These are phyloP conservation scores for Corymbia calophylla DNA, from an alignment of 441 rosid genomes.

Conservation along the genomic window DNA sequence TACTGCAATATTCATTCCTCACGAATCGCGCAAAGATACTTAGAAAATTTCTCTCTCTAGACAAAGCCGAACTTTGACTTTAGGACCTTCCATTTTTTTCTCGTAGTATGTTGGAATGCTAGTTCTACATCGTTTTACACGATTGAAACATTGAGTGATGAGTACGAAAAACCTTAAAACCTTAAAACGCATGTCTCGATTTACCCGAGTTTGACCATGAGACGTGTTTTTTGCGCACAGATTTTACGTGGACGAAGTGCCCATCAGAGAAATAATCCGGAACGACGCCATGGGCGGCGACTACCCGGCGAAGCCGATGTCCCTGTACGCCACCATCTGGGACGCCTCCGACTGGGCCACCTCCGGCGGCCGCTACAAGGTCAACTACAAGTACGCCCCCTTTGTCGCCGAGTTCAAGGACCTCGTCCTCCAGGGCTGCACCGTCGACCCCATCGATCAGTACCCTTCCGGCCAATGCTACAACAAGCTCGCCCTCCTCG, in stretches of 20 bases:
- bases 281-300: constrained; percentile 62
- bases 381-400: constrained; percentile 82
- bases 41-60: background rate
- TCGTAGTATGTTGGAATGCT: background rate
- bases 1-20: background rate
- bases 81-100: background rate
- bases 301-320: constrained; percentile 92
- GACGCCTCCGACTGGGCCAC: constrained; percentile 97
- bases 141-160: background rate
- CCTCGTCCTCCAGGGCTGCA: constrained; percentile 67
- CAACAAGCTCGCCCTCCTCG: constrained; percentile 18
- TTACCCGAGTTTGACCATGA: background rate
- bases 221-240: constrained; percentile 19
- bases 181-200: too few species aligned
- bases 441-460: constrained; percentile 62
- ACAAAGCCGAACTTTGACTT: background rate
- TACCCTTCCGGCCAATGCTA: constrained; percentile 10
- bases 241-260: constrained; percentile 65
- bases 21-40: background rate
- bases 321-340: constrained; percentile 88
- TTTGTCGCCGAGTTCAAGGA: constrained; percentile 48
- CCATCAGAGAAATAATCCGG: constrained; percentile 66
- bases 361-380: constrained; percentile 75
- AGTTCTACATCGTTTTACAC: background rate
- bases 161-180: too few species aligned